A percentile compares a stretch with the other conserved stretches of the same genome.
Evolutionary conservation across 345 rosid species (phyloP).

Genomic region (Noccaea caerulescens): DNA sequence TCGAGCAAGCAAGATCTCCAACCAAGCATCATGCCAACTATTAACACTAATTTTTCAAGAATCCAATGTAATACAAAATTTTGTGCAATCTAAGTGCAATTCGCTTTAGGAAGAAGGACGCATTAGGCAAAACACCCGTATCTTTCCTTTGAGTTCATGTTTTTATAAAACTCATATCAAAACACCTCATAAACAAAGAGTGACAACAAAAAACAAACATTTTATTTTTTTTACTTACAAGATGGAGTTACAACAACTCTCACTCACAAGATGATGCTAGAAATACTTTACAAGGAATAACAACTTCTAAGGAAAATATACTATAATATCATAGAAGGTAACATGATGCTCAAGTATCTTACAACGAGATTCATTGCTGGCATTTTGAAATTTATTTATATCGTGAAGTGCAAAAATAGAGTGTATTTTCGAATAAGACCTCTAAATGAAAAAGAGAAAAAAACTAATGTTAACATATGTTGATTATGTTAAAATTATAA

Average conservation of each 20-base stretch:
- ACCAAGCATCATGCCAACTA: too few species aligned
- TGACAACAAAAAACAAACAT: too few species aligned
- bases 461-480: conserved; percentile 48
- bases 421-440: conserved; percentile 92
- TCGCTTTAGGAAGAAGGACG: too few species aligned
- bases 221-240: too few species aligned
- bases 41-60: too few species aligned
- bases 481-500: conserved; percentile 50
- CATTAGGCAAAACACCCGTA: too few species aligned
- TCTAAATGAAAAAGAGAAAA: conserved; percentile 69
- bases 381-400: conserved; percentile 38
- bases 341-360: conserved; percentile 20
- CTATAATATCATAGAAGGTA: conserved; percentile 94
- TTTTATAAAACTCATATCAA: too few species aligned
- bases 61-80: too few species aligned
- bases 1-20: background rate
- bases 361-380: background rate
- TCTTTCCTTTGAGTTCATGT: too few species aligned
- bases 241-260: too few species aligned
- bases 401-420: conserved; percentile 86
- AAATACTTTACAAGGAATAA: conserved; percentile 85
- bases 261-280: conserved; percentile 40
- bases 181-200: too few species aligned
- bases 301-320: conserved; percentile 83
- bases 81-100: too few species aligned